These are phyloP conservation scores for Venturia nashicola DNA, from an alignment of 2,329 filamentous ascomycete species.

Conservation along the genomic window DNA sequence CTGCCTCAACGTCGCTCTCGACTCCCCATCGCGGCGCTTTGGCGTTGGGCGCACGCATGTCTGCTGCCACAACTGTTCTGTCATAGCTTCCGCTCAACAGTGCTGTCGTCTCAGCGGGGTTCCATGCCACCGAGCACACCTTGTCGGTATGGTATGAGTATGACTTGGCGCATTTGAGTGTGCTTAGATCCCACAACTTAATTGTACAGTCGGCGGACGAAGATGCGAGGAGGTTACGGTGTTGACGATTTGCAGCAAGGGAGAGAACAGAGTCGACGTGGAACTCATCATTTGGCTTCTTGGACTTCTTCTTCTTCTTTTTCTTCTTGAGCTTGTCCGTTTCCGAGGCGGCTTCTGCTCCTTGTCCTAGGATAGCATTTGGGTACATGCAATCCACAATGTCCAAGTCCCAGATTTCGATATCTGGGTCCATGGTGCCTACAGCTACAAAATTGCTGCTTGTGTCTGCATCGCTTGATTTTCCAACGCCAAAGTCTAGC, in stretches of 20 bases:
- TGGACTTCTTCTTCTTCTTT: constrained; percentile 83
- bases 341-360: constrained; percentile 36
- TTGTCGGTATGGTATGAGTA: constrained; percentile 96
- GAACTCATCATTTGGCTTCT: constrained; percentile 80
- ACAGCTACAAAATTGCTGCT: constrained; percentile 88
- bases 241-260: constrained; percentile 81
- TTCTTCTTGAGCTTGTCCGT: constrained; percentile 53
- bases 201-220: constrained; percentile 94
- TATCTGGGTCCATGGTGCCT: constrained; percentile 95
- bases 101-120: constrained; percentile 73
- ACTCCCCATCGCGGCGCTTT: constrained; percentile 80
- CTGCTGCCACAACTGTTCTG: constrained; percentile 81
- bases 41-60: constrained; percentile 86
- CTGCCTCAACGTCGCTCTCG: constrained; percentile 86
- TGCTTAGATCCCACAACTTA: constrained; percentile 95
- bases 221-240: constrained; percentile 88
- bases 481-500: constrained; percentile 83
- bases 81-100: constrained; percentile 92
- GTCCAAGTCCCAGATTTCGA: constrained; percentile 96
- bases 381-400: constrained; percentile 97
- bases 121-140: constrained; percentile 92
- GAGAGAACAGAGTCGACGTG: constrained; percentile 91
- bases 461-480: constrained; percentile 35
- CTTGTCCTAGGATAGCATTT: constrained; percentile 84
- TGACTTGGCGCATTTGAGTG: constrained; percentile 83